Conservation (phyloP, 768 basidiomycete species). For the Vishniacozyma victoriae region DNA sequence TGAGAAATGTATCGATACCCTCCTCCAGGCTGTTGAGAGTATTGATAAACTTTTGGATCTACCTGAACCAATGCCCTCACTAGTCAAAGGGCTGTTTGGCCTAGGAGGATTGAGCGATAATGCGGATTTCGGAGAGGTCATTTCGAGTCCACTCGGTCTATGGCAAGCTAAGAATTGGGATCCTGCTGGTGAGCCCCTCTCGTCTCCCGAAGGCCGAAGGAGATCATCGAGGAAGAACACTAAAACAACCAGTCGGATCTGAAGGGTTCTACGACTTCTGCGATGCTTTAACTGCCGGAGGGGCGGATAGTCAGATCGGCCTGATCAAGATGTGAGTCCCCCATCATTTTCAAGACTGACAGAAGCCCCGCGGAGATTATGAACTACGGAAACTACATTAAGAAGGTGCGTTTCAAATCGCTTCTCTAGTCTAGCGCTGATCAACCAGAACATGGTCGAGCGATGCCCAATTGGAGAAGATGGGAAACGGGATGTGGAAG, state of each 20-base stretch:
- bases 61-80: constrained; percentile 47
- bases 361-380: constrained; percentile 20
- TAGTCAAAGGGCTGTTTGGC: constrained; percentile 72
- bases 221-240: not conserved
- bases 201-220: not conserved
- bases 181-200: constrained; percentile 50
- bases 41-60: constrained; percentile 33
- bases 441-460: constrained; percentile 21
- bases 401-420: constrained; percentile 54
- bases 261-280: constrained; percentile 39
- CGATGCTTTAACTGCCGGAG: constrained; percentile 30
- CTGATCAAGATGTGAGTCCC: constrained; percentile 48
- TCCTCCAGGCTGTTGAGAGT: constrained; percentile 23
- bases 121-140: constrained; percentile 51
- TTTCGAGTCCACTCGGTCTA: constrained; percentile 35
- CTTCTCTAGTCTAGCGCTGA: not conserved
- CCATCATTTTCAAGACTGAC: not conserved
- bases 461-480: constrained; percentile 24
- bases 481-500: constrained; percentile 23
- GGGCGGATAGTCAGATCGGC: constrained; percentile 20
- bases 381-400: constrained; percentile 56
- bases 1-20: constrained; percentile 26
- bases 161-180: constrained; percentile 80
- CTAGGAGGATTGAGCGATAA: constrained; percentile 55
- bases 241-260: constrained; percentile 31